Conservation (phyloP, 306 rosid genomes). For the Hippophae tibetana region DNA sequence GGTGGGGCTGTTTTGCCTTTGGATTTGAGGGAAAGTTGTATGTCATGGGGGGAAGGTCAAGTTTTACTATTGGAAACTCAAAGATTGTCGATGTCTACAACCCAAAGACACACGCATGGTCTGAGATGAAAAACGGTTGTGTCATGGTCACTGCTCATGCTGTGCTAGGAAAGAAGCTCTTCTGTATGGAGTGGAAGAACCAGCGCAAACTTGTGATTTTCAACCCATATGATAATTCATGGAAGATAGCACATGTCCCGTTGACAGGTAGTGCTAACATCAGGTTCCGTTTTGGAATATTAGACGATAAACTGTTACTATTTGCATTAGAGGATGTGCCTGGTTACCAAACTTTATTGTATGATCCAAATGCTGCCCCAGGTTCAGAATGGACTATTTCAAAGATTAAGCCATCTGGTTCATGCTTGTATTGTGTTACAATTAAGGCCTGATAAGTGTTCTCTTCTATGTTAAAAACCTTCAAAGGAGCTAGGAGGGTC, state of each 20-base stretch:
- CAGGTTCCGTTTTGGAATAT: conserved; percentile 64
- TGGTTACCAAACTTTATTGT: conserved; percentile 52
- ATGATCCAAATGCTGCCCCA: conserved; percentile 73
- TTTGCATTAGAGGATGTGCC: conserved; percentile 54
- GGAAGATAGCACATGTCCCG: conserved; percentile 74
- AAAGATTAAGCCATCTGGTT: conserved; percentile 62
- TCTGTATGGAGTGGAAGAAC: conserved; percentile 97
- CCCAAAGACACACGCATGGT: conserved; percentile 58
- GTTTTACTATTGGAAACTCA: conserved; percentile 82
- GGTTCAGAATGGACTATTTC: conserved; percentile 83
- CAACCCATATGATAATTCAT: conserved; percentile 56
- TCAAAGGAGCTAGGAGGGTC: not conserved
- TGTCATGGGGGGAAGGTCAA: conserved; percentile 97
- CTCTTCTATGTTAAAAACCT: conserved; percentile 4
- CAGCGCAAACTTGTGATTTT: conserved; percentile 76
- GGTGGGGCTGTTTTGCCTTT: conserved; percentile 91
- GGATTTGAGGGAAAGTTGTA: conserved; percentile 85
- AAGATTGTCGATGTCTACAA: conserved; percentile 74
- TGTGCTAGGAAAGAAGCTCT: conserved; percentile 61
- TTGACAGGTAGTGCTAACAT: conserved; percentile 69
- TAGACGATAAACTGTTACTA: conserved; percentile 58
- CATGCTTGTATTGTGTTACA: conserved; percentile 76
- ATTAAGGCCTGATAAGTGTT: conserved; percentile 47
- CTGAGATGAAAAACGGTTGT: conserved; percentile 91
- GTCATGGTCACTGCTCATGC: conserved; percentile 97